A percentile compares a stretch with the other conserved stretches of the same genome.
phyloP scores from a whole-genome alignment of 2,329 filamentous ascomycete genomes.

The Plectosphaerella sp. region DNA sequence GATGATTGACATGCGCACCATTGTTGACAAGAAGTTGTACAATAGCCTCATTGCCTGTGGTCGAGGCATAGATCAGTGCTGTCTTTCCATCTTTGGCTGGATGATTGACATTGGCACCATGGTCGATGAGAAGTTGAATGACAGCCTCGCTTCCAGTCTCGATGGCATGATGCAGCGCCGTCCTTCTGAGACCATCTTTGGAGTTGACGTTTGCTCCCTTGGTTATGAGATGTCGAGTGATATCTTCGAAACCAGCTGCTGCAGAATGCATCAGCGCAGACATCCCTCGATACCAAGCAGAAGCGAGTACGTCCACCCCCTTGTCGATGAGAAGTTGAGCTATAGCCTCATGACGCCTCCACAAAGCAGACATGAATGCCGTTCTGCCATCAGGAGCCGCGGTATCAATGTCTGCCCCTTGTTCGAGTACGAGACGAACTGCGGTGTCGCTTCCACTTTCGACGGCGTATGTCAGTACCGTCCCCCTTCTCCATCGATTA shows the following conservation, averaged over 20 bases:
- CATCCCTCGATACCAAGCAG: too few relatives aligned
- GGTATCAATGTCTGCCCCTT: slow-evolving; percentile 9
- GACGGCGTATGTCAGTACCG: background rate
- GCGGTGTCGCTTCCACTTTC: slow-evolving; percentile 13
- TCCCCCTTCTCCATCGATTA: background rate
- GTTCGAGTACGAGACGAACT: background rate
- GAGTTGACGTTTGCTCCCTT: too few relatives aligned
- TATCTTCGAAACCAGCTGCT: too few relatives aligned
- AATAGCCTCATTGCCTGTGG: background rate
- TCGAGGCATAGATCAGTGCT: background rate
- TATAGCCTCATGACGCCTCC: slow-evolving; percentile 14
- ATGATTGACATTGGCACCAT: background rate
- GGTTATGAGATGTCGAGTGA: too few relatives aligned
- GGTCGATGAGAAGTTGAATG: background rate
- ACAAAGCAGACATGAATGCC: too few relatives aligned
- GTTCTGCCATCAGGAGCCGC: slow-evolving; percentile 6
- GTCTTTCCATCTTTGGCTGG: background rate
- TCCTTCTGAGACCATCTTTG: too few relatives aligned
- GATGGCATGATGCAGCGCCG: too few relatives aligned
- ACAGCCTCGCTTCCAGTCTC: too few relatives aligned
- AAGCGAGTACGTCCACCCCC: slow-evolving; percentile 2
- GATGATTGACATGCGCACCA: background rate
- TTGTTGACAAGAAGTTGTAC: background rate
- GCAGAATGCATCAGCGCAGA: background rate
- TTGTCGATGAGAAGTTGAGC: slow-evolving; percentile 12